Evolutionary conservation across 2,329 filamentous ascomycete genomes (phyloP).

Genomic region (Amphichorda felina): DNA sequence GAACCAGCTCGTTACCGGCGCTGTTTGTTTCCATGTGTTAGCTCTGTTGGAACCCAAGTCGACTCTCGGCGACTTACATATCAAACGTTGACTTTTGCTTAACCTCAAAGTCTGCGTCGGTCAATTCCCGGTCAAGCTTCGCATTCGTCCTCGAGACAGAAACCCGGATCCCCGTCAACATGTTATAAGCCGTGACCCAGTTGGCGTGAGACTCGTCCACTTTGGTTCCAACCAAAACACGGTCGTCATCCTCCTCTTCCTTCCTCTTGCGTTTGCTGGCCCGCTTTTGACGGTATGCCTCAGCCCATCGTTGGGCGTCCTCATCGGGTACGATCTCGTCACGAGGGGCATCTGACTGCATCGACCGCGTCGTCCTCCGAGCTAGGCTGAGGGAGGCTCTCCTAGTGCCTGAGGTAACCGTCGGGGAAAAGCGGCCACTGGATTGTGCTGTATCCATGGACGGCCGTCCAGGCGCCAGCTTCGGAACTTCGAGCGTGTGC

Average conservation of each 20-base stretch:
- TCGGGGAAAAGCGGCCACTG: slow-evolving; percentile 74
- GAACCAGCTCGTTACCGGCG: slow-evolving; percentile 92
- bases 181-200: slow-evolving; percentile 97
- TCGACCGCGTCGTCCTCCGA: slow-evolving; percentile 69
- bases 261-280: slow-evolving; percentile 74
- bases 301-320: slow-evolving; percentile 83
- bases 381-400: slow-evolving; percentile 75
- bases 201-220: slow-evolving; percentile 96
- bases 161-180: slow-evolving; percentile 97
- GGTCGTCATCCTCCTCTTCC: slow-evolving; percentile 84
- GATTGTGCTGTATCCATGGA: slow-evolving; percentile 61
- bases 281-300: slow-evolving; percentile 83
- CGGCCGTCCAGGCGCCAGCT: slow-evolving; percentile 47
- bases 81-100: slow-evolving; percentile 99
- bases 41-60: too few relatives aligned
- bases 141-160: slow-evolving; percentile 93
- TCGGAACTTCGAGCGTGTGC: slow-evolving; percentile 82
- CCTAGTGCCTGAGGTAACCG: slow-evolving; percentile 44
- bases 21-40: too few relatives aligned
- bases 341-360: slow-evolving; percentile 71
- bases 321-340: slow-evolving; percentile 83
- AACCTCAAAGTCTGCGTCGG: slow-evolving; percentile 81
- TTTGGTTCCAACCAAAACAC: slow-evolving; percentile 91
- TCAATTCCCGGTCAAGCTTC: slow-evolving; percentile 84
- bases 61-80: slow-evolving; percentile 61